phyloP scores from a whole-genome alignment of 805 yeast genomes.

The Blastobotrys robertii region DNA sequence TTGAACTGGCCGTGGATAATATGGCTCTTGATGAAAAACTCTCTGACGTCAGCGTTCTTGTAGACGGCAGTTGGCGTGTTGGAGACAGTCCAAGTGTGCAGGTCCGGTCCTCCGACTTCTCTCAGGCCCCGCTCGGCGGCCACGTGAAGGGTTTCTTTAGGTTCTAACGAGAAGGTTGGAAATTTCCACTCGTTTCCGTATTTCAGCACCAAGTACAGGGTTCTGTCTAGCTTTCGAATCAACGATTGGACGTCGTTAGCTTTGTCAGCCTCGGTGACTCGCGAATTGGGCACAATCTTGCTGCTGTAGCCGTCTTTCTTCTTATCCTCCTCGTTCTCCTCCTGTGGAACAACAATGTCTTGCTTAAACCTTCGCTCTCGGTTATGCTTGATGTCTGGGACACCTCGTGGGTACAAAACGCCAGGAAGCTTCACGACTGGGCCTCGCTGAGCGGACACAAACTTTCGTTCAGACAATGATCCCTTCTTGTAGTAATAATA shows the following conservation, averaged over 20 bases:
- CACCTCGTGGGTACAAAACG: slow-evolving; percentile 72
- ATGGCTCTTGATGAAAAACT: slow-evolving; percentile 77
- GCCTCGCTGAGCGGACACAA: slow-evolving; percentile 60
- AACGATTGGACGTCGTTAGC: slow-evolving; percentile 52
- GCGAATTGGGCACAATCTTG: slow-evolving; percentile 58
- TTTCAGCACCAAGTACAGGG: slow-evolving; percentile 66
- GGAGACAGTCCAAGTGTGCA: slow-evolving; percentile 89
- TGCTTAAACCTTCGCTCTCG: slow-evolving; percentile 85
- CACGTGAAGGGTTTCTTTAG: slow-evolving; percentile 48
- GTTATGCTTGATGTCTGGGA: slow-evolving; percentile 76
- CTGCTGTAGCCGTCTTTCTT: slow-evolving; percentile 28
- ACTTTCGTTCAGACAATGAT: slow-evolving; percentile 76
- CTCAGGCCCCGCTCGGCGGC: slow-evolving; percentile 70
- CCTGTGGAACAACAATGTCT: slow-evolving; percentile 64
- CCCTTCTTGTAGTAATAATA: slow-evolving; percentile 88
- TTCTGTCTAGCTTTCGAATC: slow-evolving; percentile 70
- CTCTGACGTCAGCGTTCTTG: slow-evolving; percentile 33
- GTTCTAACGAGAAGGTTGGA: slow-evolving; percentile 57
- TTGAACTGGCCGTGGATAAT: slow-evolving; percentile 76
- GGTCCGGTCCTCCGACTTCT: slow-evolving; percentile 57
- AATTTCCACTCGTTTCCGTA: slow-evolving; percentile 50
- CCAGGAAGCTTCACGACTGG: slow-evolving; percentile 67
- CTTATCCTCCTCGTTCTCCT: slow-evolving; percentile 26
- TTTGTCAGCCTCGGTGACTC: slow-evolving; percentile 71
- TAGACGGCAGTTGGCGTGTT: slow-evolving; percentile 72